Base-by-base conservation (phyloP, 2,329 filamentous ascomycete species). In the Talaromyces pinophilus region DNA sequence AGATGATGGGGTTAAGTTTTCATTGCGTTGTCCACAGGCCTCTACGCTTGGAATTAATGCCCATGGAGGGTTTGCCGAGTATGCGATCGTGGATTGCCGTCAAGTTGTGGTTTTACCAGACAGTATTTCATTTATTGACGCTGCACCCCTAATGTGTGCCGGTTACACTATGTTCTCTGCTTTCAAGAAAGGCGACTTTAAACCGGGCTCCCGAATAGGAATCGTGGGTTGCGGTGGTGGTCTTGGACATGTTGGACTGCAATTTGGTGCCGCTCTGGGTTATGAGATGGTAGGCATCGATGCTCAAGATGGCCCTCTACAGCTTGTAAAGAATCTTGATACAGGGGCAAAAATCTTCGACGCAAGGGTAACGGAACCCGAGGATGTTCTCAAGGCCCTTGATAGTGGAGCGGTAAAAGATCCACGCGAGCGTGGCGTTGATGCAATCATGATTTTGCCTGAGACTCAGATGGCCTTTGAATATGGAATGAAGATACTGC, bases 201-300 rank as follows among this genome's bases (percentile, higher is more conserved):
- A 87, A 2, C 86, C 89, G 0, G 90, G 88, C 1, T 90, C 90
- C 74, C 83, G 79, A 7, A 88, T 93, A 1, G 90, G 85, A 0
- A 85, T 93, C 59, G 82, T 91, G 17, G 90, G 90, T 3, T 2
- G 71, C 79, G 80, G 92, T 7, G 90, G 90, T 28, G 90, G 90
- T 0, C 80, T 92, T 5, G 0, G 90, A 0, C 90, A 93, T 72
- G 87, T 92, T 68, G 90, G 85, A 0, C 76, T 93, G 22, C 83
- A 91, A 69, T 90, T 85, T 73, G 87, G 90, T 0, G 86, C 85
- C 68, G 89, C 90, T 0, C 81, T 93, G 1, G 88, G 88, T 11
- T 88, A 87, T 40, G 86, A 90, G 46, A 76, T 77, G n/a, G 73
- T 76, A 17, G 74, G 72, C 2, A 67, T 76, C 17, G 78, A 81